Percentiles rank a stretch among this genome's conserved stretches.
Conservation (phyloP, 306 rosid species). For the Rosa persica region DNA sequence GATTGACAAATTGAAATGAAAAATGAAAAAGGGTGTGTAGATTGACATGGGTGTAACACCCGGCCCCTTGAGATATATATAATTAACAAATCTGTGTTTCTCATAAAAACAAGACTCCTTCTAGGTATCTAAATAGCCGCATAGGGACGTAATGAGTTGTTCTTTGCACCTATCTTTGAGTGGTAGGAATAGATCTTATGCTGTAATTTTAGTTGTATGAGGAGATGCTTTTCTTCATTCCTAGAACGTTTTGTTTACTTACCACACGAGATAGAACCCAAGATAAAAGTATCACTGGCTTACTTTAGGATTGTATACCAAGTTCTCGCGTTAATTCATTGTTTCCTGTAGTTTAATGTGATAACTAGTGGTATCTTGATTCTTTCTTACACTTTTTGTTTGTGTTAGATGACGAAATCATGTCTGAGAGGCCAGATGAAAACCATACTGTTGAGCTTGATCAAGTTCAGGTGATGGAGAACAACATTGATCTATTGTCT, state of each 20-base stretch:
- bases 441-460: constrained; percentile 19
- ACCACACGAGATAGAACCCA: background rate
- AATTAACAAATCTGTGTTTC: background rate
- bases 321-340: background rate
- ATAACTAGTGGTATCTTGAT: background rate
- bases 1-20: background rate
- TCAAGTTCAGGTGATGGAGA: constrained; percentile 21
- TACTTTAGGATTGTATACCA: background rate
- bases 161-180: background rate
- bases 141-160: background rate
- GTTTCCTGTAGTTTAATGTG: background rate
- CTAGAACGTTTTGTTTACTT: background rate
- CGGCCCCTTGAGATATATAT: background rate
- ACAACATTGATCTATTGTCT: constrained; percentile 27
- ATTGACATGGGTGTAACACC: background rate
- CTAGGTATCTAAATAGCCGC: background rate
- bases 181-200: background rate
- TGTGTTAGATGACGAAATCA: constrained; percentile 43
- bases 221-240: background rate
- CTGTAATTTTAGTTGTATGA: background rate
- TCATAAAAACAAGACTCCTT: background rate
- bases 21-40: background rate
- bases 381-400: constrained; percentile 6
- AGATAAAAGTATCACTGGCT: background rate
- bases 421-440: constrained; percentile 22